These are phyloP conservation scores for Rhodotorula glutinis DNA, from an alignment of 1,284 basidiomycete species.

Conservation along the genomic window DNA sequence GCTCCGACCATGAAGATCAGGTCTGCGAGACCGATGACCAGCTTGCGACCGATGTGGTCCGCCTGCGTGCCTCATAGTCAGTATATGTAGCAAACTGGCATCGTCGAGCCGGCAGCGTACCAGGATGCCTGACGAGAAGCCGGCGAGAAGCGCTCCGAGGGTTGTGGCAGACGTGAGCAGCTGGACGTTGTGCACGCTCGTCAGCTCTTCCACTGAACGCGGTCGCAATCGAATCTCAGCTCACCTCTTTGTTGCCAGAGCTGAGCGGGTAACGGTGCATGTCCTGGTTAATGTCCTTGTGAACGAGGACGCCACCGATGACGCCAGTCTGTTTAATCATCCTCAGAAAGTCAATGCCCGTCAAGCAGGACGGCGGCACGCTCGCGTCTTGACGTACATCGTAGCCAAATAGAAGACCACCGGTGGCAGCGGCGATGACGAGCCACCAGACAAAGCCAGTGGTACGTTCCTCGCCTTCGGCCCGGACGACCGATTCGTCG, in stretches of 20 bases:
- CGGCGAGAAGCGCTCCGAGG: constrained; percentile 70
- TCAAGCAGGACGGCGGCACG: no score
- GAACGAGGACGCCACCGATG: constrained; percentile 39
- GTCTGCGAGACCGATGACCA: constrained; percentile 67
- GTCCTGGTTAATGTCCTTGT: constrained; percentile 31
- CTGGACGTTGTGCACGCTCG: not conserved
- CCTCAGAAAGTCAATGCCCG: no score
- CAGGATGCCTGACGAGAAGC: constrained; percentile 64
- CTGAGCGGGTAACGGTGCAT: constrained; percentile 23
- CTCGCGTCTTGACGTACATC: no score
- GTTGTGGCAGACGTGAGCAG: constrained; percentile 67
- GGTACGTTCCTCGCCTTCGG: constrained; percentile 66
- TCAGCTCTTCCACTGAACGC: no score
- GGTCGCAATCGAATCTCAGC: not conserved
- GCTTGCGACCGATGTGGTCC: constrained; percentile 40
- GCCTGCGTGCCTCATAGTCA: constrained; percentile 10
- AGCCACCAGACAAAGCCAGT: constrained; percentile 69
- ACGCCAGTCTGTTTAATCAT: constrained; percentile 30
- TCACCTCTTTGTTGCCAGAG: constrained; percentile 35
- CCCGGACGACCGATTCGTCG: constrained; percentile 58
- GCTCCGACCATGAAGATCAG: constrained; percentile 73
- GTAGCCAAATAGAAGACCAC: constrained; percentile 38
- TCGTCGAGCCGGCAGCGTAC: constrained; percentile 55
- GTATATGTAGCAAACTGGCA: not conserved
- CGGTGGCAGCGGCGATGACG: constrained; percentile 49